Conservation (phyloP, 176 grass and related monocot species). For the Puccinellia tenuiflora region DNA sequence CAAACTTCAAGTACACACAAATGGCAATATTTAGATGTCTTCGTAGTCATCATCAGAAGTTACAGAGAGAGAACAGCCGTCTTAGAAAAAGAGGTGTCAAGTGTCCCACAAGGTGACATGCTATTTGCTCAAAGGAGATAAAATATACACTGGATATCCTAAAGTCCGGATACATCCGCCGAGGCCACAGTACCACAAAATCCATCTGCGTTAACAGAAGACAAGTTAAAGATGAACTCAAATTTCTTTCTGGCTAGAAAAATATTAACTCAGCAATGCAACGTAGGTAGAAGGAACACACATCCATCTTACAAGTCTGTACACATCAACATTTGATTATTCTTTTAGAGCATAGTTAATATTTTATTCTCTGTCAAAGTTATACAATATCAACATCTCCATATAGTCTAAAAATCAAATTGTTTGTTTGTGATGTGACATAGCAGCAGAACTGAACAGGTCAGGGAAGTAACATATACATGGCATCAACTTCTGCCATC, state of each 20-base stretch:
- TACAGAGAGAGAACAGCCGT: too few relatives aligned
- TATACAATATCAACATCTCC: not conserved
- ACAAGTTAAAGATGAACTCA: not conserved
- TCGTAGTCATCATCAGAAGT: too few relatives aligned
- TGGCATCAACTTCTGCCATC: not conserved
- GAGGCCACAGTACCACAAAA: not conserved
- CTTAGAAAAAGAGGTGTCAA: too few relatives aligned
- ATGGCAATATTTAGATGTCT: too few relatives aligned
- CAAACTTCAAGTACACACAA: too few relatives aligned
- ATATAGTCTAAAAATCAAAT: not conserved
- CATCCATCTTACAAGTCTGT: not conserved
- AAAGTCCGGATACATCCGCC: conserved; percentile 26
- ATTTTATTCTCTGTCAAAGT: not conserved
- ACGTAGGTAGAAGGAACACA: not conserved
- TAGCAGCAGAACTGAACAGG: not conserved
- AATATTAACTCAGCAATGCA: not conserved
- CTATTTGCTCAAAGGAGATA: not conserved
- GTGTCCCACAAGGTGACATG: too few relatives aligned
- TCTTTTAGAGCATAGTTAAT: not conserved
- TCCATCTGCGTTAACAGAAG: conserved; percentile 21
- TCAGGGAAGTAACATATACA: not conserved
- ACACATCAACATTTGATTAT: not conserved
- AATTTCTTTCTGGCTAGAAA: not conserved
- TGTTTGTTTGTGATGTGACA: not conserved
- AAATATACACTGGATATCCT: conserved; percentile 28